Evolutionary conservation across 31 red algal species (phyloP).

Genomic region (Bonnemaisonia californica): DNA sequence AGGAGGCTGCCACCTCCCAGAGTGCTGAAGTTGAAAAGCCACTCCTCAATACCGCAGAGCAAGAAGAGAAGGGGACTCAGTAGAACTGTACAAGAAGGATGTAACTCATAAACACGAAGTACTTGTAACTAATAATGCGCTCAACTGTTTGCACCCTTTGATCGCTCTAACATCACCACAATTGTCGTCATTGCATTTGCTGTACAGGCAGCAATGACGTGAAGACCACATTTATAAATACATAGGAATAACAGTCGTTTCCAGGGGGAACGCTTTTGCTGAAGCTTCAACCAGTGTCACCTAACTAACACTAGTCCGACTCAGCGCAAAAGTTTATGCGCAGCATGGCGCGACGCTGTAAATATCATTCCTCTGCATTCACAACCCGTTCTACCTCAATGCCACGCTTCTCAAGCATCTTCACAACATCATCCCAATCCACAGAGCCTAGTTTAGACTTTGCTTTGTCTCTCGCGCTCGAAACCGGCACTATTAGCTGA

Average conservation of each 20-base stretch:
- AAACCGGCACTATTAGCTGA: background rate
- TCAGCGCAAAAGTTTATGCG: too few relatives aligned
- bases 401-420: background rate
- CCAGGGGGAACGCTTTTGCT: too few relatives aligned
- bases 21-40: slow-evolving; percentile 41
- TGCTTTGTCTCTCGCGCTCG: background rate
- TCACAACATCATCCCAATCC: background rate
- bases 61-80: slow-evolving; percentile 40
- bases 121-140: background rate
- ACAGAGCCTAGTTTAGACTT: background rate
- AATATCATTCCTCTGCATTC: too few relatives aligned
- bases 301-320: too few relatives aligned
- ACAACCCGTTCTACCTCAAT: background rate
- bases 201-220: too few relatives aligned
- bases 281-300: too few relatives aligned
- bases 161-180: too few relatives aligned
- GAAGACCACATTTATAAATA: too few relatives aligned
- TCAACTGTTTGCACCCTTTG: too few relatives aligned
- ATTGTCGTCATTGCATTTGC: too few relatives aligned
- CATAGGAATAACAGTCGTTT: too few relatives aligned
- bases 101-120: background rate
- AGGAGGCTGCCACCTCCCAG: slow-evolving; percentile 40
- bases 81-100: background rate
- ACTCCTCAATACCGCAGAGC: slow-evolving; percentile 22
- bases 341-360: too few relatives aligned